Percentiles rank a stretch among this genome's conserved stretches.
phyloP scores from a whole-genome alignment of 495 filamentous ascomycete genomes.

The Neurospora sp. region DNA sequence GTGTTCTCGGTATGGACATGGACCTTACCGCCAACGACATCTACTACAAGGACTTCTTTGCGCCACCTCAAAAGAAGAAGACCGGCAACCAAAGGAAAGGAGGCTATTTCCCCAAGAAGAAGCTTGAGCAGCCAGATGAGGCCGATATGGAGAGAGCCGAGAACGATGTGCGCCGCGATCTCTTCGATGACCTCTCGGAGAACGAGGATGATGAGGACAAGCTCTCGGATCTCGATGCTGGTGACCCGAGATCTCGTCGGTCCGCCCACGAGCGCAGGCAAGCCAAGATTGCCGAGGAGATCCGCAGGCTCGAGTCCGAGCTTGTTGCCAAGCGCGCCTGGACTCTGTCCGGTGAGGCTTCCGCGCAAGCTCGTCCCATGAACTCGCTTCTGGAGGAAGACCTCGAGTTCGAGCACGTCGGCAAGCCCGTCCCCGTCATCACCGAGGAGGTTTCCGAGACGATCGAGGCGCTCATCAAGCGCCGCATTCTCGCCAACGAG shows the following conservation, averaged over 20 bases:
- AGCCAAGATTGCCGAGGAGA: slow-evolving; percentile 77
- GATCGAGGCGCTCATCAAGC: slow-evolving; percentile 90
- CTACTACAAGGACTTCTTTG: slow-evolving; percentile 85
- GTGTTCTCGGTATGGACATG: slow-evolving; percentile 39
- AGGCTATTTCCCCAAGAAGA: slow-evolving; percentile 16
- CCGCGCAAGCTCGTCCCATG: slow-evolving; percentile 66
- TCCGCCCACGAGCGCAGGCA: slow-evolving; percentile 82
- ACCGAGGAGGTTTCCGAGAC: slow-evolving; percentile 88
- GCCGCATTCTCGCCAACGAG: slow-evolving; percentile 79
- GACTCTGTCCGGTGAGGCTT: slow-evolving; percentile 83
- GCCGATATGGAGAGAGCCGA: slow-evolving; percentile 77
- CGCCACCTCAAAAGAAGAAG: slow-evolving; percentile 60
- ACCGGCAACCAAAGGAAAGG: slow-evolving; percentile 13
- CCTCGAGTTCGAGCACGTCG: slow-evolving; percentile 90
- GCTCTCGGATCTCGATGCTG: slow-evolving; percentile 44
- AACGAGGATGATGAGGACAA: slow-evolving; percentile 44
- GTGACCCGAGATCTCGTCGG: slow-evolving; percentile 45
- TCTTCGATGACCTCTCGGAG: slow-evolving; percentile 76
- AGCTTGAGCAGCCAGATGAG: slow-evolving; percentile 31
- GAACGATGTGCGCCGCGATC: slow-evolving; percentile 76
- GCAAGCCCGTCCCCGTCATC: slow-evolving; percentile 89
- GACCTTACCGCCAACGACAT: slow-evolving; percentile 72
- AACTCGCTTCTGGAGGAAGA: slow-evolving; percentile 94
- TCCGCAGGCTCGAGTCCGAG: slow-evolving; percentile 78
- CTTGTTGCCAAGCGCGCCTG: slow-evolving; percentile 87